Conservation (phyloP, 768 basidiomycete species). For the Termitomyces sp. region DNA sequence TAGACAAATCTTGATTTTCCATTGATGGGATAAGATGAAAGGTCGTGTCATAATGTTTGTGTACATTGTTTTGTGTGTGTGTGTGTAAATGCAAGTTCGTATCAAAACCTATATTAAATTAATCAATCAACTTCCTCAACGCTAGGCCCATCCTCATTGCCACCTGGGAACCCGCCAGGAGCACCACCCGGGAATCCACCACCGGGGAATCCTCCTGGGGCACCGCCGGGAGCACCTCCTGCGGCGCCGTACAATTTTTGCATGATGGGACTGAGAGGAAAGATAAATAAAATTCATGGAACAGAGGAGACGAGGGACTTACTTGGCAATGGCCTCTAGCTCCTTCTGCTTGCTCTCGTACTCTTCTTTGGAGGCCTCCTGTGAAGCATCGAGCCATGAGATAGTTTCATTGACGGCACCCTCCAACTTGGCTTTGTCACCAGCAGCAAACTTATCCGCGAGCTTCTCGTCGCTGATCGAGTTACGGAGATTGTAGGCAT, state of each 20-base stretch:
- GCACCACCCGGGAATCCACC: slow-evolving; percentile 44
- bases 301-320: slow-evolving; percentile 8
- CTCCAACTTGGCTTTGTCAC: slow-evolving; percentile 83
- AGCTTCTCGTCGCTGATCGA: slow-evolving; percentile 83
- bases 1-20: too few species aligned
- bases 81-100: not conserved
- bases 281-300: not conserved
- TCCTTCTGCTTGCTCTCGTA: slow-evolving; percentile 93
- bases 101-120: not conserved
- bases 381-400: slow-evolving; percentile 78
- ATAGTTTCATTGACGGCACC: slow-evolving; percentile 78
- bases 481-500: slow-evolving; percentile 93
- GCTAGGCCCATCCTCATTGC: slow-evolving; percentile 76
- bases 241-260: slow-evolving; percentile 72
- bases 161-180: slow-evolving; percentile 66
- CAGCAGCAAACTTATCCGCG: slow-evolving; percentile 79
- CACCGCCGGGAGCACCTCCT: slow-evolving; percentile 59
- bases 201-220: slow-evolving; percentile 54
- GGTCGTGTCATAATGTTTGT: not conserved
- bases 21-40: too few species aligned
- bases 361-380: slow-evolving; percentile 92
- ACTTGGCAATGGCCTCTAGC: slow-evolving; percentile 76
- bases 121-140: slow-evolving; percentile 85
- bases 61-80: not conserved
- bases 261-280: slow-evolving; percentile 43